Conservation (phyloP, 2,329 filamentous ascomycete genomes). For the Diaporthe sp. region DNA sequence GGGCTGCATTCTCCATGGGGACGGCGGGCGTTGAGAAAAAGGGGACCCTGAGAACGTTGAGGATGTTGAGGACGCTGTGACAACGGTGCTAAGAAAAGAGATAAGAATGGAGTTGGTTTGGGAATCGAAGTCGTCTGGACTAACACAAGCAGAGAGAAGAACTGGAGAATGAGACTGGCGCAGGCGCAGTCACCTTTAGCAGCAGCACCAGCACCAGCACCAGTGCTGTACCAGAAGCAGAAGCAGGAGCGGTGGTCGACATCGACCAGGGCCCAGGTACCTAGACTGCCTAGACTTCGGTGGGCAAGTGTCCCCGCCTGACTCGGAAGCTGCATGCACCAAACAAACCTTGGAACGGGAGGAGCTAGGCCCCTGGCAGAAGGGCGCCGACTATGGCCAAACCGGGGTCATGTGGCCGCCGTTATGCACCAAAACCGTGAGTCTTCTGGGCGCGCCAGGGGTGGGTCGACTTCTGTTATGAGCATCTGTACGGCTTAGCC, state of each 20-base stretch:
- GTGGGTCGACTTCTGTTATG: not conserved
- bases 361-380: not conserved
- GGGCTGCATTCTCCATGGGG: slow-evolving; percentile 18
- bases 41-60: slow-evolving; percentile 23
- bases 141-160: not conserved
- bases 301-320: slow-evolving; percentile 16
- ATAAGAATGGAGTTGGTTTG: slow-evolving; percentile 1
- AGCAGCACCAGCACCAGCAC: slow-evolving; percentile 16
- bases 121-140: slow-evolving; percentile 27
- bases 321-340: slow-evolving; percentile 29
- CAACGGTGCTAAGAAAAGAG: slow-evolving; percentile 2
- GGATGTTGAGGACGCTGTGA: slow-evolving; percentile 9
- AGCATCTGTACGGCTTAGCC: not conserved
- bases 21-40: not conserved
- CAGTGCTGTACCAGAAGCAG: slow-evolving; percentile 30
- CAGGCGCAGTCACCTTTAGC: slow-evolving; percentile 27
- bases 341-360: slow-evolving; percentile 8
- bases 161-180: slow-evolving; percentile 14
- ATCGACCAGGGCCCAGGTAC: slow-evolving; percentile 7
- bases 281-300: slow-evolving; percentile 16
- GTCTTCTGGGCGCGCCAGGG: not conserved
- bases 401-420: slow-evolving; percentile 9
- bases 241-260: slow-evolving; percentile 21
- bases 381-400: slow-evolving; percentile 1
- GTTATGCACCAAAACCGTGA: not conserved